These are phyloP conservation scores for Skeletonema marinoi DNA, from an alignment of 108 stramenopile species.

Conservation along the genomic window DNA sequence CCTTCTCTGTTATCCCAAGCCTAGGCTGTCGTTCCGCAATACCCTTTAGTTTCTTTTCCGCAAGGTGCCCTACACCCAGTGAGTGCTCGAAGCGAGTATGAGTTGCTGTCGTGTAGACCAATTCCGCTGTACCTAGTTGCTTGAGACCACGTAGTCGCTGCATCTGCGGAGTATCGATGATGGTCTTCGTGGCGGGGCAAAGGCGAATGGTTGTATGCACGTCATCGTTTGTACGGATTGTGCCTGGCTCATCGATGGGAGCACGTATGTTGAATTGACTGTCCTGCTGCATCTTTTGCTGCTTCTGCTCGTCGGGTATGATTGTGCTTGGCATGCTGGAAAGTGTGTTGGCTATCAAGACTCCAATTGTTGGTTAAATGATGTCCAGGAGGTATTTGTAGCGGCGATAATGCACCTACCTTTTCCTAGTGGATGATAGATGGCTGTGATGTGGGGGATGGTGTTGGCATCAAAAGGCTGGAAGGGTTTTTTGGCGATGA, in stretches of 20 bases:
- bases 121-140: slow-evolving; percentile 80
- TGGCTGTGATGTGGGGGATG: too few relatives aligned
- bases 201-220: slow-evolving; percentile 70
- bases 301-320: neutral
- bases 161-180: slow-evolving; percentile 81
- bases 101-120: slow-evolving; percentile 77
- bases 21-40: slow-evolving; percentile 58
- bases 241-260: neutral
- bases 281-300: neutral
- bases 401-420: too few relatives aligned
- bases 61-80: slow-evolving; percentile 87
- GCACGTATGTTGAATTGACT: neutral
- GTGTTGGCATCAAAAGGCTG: too few relatives aligned
- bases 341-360: too few relatives aligned
- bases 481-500: neutral
- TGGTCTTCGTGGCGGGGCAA: slow-evolving; percentile 67
- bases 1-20: slow-evolving; percentile 74
- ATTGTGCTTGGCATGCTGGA: neutral
- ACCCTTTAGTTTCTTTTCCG: slow-evolving; percentile 56
- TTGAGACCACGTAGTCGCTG: slow-evolving; percentile 86
- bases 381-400: too few relatives aligned
- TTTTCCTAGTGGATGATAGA: too few relatives aligned
- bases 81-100: slow-evolving; percentile 90
- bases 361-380: too few relatives aligned
- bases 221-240: slow-evolving; percentile 72